phyloP scores from a whole-genome alignment of 768 basidiomycete species.

The Pulveroboletus sp. region DNA sequence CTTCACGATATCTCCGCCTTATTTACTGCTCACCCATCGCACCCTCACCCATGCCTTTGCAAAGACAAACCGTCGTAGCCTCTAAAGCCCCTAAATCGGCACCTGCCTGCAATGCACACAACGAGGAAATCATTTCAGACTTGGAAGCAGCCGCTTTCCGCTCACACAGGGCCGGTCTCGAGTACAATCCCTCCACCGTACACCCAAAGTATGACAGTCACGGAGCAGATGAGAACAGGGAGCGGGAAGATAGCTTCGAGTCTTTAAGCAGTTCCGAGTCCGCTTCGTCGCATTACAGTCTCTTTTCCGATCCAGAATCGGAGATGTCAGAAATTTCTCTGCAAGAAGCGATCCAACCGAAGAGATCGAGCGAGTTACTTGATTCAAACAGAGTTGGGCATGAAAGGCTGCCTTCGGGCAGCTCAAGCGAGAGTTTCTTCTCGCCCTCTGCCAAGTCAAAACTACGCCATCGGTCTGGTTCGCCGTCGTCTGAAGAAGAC shows the following conservation, averaged over 20 bases:
- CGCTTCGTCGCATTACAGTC: slow-evolving; percentile 22
- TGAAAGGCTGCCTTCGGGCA: slow-evolving; percentile 16
- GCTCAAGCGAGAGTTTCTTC: slow-evolving; percentile 20
- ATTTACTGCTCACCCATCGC: neutral
- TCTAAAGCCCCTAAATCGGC: slow-evolving; percentile 27
- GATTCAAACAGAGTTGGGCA: neutral
- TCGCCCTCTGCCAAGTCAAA: slow-evolving; percentile 15
- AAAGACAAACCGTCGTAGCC: slow-evolving; percentile 15
- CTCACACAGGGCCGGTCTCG: slow-evolving; percentile 20
- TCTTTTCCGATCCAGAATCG: slow-evolving; percentile 31
- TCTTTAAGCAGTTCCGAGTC: slow-evolving; percentile 16
- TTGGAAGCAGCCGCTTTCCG: slow-evolving; percentile 32
- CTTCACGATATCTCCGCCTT: slow-evolving; percentile 30
- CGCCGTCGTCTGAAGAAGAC: slow-evolving; percentile 48
- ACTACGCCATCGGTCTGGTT: slow-evolving; percentile 24
- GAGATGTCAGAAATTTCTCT: slow-evolving; percentile 17
- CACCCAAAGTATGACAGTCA: neutral
- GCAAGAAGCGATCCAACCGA: neutral
- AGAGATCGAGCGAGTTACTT: slow-evolving; percentile 1
- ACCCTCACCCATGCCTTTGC: slow-evolving; percentile 5
- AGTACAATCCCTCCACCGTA: slow-evolving; percentile 5
- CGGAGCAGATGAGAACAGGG: slow-evolving; percentile 11
- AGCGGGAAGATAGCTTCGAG: slow-evolving; percentile 23
- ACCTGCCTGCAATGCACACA: slow-evolving; percentile 38
- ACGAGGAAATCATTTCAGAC: slow-evolving; percentile 54